Conservation (phyloP, 192 early-diverging fungal species). For the Coemansia sp. region DNA sequence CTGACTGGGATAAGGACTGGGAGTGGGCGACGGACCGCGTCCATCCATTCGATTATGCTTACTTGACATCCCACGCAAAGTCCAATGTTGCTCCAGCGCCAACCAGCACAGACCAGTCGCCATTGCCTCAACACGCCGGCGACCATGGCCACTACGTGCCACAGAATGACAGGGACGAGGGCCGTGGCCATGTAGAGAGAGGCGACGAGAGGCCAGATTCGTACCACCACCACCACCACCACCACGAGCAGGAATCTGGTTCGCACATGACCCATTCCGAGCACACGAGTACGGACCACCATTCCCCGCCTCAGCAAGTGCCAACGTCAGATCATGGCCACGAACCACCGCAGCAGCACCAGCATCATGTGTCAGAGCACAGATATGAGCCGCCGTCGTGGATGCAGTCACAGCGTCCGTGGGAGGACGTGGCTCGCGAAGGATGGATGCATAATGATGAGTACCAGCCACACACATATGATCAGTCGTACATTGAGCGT, state of each 20-base stretch:
- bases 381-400: constrained; percentile 11
- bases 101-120: too few species aligned
- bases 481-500: constrained; percentile 48
- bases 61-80: constrained; percentile 19
- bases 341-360: background rate
- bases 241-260: too few species aligned
- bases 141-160: too few species aligned
- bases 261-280: too few species aligned
- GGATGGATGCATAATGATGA: constrained; percentile 49
- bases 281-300: too few species aligned
- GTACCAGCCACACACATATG: constrained; percentile 42
- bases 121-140: too few species aligned
- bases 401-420: constrained; percentile 51
- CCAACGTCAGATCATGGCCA: background rate
- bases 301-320: background rate
- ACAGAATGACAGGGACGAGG: too few species aligned
- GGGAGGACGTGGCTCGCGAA: constrained; percentile 54
- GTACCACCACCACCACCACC: too few species aligned
- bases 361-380: too few species aligned
- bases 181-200: too few species aligned
- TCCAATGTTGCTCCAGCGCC: background rate
- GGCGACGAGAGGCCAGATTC: too few species aligned
- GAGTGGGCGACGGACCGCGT: constrained; percentile 46
- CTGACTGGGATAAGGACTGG: constrained; percentile 52
- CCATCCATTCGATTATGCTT: constrained; percentile 44